phyloP scores from a whole-genome alignment of 768 basidiomycete species.

The Lyophyllum semitale region DNA sequence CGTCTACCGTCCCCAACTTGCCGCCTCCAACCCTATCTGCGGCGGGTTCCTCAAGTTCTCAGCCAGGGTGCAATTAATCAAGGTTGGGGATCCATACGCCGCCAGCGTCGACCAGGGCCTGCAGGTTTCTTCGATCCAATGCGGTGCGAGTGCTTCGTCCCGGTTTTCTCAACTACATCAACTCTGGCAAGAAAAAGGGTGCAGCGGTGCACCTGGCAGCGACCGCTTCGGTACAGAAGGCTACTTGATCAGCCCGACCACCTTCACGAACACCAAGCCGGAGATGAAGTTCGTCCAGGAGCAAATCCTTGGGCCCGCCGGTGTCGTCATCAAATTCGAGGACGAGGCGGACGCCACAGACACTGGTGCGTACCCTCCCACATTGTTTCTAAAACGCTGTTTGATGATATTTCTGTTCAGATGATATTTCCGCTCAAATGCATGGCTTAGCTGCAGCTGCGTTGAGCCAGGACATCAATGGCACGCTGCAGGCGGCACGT shows the following conservation, averaged over 20 bases:
- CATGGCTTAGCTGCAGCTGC: conserved; percentile 90
- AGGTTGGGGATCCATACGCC: conserved; percentile 73
- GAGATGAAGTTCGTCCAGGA: conserved; percentile 70
- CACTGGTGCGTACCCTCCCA: conserved; percentile 46
- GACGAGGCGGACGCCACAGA: conserved; percentile 72
- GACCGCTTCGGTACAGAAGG: conserved; percentile 47
- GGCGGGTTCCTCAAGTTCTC: conserved; percentile 78
- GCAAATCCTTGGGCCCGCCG: conserved; percentile 78
- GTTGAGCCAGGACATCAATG: conserved; percentile 78
- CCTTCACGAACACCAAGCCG: conserved; percentile 61
- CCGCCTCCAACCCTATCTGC: conserved; percentile 86
- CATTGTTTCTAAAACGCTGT: too few species aligned
- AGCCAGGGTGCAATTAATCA: conserved; percentile 50
- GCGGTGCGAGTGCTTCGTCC: conserved; percentile 47
- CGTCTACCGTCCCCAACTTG: too few species aligned
- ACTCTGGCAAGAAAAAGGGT: conserved; percentile 51
- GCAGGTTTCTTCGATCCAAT: conserved; percentile 76
- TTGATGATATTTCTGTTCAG: not conserved
- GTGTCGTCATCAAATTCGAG: conserved; percentile 68
- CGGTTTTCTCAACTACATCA: conserved; percentile 55
- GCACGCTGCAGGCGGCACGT: conserved; percentile 73
- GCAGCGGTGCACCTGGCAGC: conserved; percentile 67
- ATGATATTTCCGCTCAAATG: too few species aligned
- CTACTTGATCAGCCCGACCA: conserved; percentile 68
- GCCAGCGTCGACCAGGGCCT: conserved; percentile 70